Base-by-base conservation (phyloP, 495 filamentous ascomycete species). In the Penicillium cosmopolitanum region DNA sequence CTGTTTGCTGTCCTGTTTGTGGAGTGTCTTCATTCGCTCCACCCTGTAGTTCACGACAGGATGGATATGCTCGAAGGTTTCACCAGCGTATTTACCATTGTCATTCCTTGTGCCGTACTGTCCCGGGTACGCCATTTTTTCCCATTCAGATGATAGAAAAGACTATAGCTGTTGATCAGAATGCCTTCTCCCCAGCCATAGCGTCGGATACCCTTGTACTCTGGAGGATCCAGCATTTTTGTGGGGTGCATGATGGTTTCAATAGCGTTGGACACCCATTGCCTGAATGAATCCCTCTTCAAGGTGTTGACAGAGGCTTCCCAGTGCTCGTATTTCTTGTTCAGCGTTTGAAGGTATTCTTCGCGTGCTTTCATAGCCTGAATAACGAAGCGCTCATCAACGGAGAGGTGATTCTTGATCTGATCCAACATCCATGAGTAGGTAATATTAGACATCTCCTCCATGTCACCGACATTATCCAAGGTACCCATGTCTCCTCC, bases 161-260 rank as follows among this genome's bases (percentile, higher is more conserved):
- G 15, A 3, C 55, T 64, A 31, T 51, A 69, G 21, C 61, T 64
- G 53, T 64, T 54, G n/a, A 50, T 33, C 52, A 69, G 15, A 3
- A 43, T 12, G 5, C 64, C 66, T 10, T 50, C 58, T n/a, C 66
- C 66, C 66, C 66, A 69, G 5, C 63, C 58, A 36, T 62, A 64
- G n/a, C 25, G 36, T 9, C 61, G 58, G 4, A 52, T 23, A 19
- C 36, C 51, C 25, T 50, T 23, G n/a, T 34, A 62, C 15, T 18
- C 36, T 9, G 53, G 58, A 38, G 15, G 56, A 9, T 42, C 48
- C 31, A 9, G 46, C 50, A 16, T 53, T 31, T 16, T 33, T 16
- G 8, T 35, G 15, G 42, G 42, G 42, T 44, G 42, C n/a, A 44
- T 44, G 16, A 44, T 44, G 15, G 4, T 19, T 9, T 19, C 6